Base-by-base conservation (phyloP, 345 rosid genomes). In the Lumnitzera littorea region DNA sequence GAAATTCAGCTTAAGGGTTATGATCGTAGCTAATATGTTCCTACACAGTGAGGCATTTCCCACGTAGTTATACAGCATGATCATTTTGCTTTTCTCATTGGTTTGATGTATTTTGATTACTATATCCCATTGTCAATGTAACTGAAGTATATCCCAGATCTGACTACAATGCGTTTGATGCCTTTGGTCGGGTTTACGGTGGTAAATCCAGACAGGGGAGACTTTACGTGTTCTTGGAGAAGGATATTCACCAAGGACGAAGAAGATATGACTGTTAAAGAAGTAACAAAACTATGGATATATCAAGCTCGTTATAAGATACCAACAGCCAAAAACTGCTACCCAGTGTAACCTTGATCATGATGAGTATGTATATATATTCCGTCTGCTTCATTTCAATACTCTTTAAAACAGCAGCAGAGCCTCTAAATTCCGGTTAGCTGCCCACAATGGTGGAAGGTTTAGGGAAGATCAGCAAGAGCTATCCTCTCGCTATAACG, bases 381-480 rank as follows among this genome's bases (percentile, higher is more conserved):
- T 27, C 31, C 31, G 31, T 27, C 31, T 5, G 3, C 31, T 27
- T 27, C 31, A 27, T 3, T 27, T 27, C 31, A 27, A 27, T 27
- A 27, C 31, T 27, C 31, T 27, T 27, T 27, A 27, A 27, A 27
- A 27, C 31, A 27, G 31, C 31, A 2, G 31, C 31, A 1, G 5
- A 27, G 5, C 5, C 31, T 27, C 31, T 27, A 27, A 27, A 27
- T 27, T 5, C 31, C 31, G 1, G 31, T 27, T 3, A 27, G 31
- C 90, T 90, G 73, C 99, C 99, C 49, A 94, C 88, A 78, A 90
- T 94, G 99, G 97, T 94, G 78, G 99, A 94, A 81, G 99, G 99
- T 61, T 84, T 94, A 48, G 80, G 99, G 78, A 90, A 94, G 76
- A 94, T 94, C 64, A 90, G 97, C 74, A 88, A 94, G 77, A 94